Base-by-base conservation (phyloP, 768 basidiomycete species). In the Hericium coralloides region DNA sequence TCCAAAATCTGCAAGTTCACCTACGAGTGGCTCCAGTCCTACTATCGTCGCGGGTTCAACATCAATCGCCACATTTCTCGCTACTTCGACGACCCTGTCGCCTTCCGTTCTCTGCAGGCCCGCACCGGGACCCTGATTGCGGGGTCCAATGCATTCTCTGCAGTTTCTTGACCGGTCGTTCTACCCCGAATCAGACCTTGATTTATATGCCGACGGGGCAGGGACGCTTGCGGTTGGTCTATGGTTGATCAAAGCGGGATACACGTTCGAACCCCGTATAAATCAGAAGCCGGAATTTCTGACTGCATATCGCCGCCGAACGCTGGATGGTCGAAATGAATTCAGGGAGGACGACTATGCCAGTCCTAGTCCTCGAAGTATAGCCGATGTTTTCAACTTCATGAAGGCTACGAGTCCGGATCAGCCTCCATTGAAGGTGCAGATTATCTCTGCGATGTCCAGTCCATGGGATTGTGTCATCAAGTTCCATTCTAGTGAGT, bases 171-270 rank as follows among this genome's bases (percentile, higher is more conserved):
- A 77, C 53, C 63, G 79, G 14, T 59, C 68, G 0, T 66, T 66
- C 43, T 81, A 79, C 59, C 67, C 72, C 5, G 71, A 70, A 3
- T 72, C 80, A 0, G 80, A 82, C 59, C 73, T 83, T 5, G 81
- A 83, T 55, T 31, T 82, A 4, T 82, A 82, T 62, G 67, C 72
- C 15, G 67, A 74, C 7, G 68, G 71, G 2, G 63, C 65, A 0
- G 62, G 66, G 38, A 64, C 68, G 41, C 47, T 57, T 12, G 67
- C 69, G 22, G 65, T 81, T 4, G 71, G 69, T 0, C 49, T 48
- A 8, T 79, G 74, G 66, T 63, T 81, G 0, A 38, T 66, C 0
- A 51, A 60, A 15, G 63, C 68, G 4, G 72, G 72, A 0, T 77
- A 76, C 55, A 14, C 23, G 0, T 76, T 63, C 52, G 23, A 2